phyloP scores from a whole-genome alignment of 441 rosid species.

The Euphorbia schlechtendalii region DNA sequence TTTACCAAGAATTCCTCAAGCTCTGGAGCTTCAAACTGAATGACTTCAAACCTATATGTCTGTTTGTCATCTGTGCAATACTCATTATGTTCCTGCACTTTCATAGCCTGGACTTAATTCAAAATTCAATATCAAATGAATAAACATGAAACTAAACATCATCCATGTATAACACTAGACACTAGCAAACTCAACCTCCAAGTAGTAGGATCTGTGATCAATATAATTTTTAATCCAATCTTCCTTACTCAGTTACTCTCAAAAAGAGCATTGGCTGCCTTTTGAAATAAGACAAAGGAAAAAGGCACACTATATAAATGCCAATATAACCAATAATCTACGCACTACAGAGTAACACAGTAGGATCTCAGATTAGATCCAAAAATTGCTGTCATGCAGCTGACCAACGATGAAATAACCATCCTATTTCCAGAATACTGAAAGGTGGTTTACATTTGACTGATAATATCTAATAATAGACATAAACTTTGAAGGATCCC shows the following conservation, averaged over 20 bases:
- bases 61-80: conserved; percentile 27
- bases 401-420: neutral
- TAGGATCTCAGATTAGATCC: neutral
- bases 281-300: conserved; percentile 20
- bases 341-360: too few species aligned
- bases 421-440: neutral
- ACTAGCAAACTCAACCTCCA: conserved; percentile 26
- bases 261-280: conserved; percentile 18
- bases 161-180: conserved; percentile 6
- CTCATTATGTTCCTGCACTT: conserved; percentile 38
- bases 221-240: conserved; percentile 7
- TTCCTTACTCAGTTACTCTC: conserved; percentile 31
- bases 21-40: conserved; percentile 66
- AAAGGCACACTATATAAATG: neutral
- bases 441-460: neutral
- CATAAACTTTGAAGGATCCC: neutral
- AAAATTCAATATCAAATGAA: neutral
- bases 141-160: conserved; percentile 5
- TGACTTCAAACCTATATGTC: conserved; percentile 19
- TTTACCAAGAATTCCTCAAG: conserved; percentile 44
- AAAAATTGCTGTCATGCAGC: neutral
- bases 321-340: neutral
- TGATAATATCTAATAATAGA: neutral
- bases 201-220: conserved; percentile 20
- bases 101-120: conserved; percentile 14